Conservation (phyloP, 2,329 filamentous ascomycete genomes). For the Colletotrichum tabaci region DNA sequence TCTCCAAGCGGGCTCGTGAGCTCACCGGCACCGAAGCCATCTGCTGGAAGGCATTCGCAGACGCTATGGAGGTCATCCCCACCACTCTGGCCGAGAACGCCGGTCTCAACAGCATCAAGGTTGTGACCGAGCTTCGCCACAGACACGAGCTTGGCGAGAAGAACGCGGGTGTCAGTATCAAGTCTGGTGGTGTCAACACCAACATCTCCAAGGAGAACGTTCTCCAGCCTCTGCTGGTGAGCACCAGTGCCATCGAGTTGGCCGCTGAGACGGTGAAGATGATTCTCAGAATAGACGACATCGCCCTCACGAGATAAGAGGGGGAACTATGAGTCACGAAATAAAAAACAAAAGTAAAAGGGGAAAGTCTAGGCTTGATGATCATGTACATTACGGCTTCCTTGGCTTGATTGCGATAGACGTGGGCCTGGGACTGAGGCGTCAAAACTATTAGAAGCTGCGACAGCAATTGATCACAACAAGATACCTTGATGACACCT, state of each 20-base stretch:
- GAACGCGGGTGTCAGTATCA: slow-evolving; percentile 98
- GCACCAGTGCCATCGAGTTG: slow-evolving; percentile 96
- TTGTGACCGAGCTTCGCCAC: slow-evolving; percentile 95
- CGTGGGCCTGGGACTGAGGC: slow-evolving; percentile 39
- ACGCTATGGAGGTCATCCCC: slow-evolving; percentile 96
- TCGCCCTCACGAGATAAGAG: slow-evolving; percentile 71
- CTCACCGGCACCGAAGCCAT: slow-evolving; percentile 94
- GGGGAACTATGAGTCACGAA: slow-evolving; percentile 39
- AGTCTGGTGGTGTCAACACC: slow-evolving; percentile 95
- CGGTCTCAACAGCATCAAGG: slow-evolving; percentile 97
- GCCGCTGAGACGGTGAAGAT: slow-evolving; percentile 99
- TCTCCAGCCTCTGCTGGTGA: slow-evolving; percentile 93
- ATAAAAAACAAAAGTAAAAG: slow-evolving; percentile 37
- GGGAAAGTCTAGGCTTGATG: slow-evolving; percentile 39
- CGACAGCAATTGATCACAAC: slow-evolving; percentile 42
- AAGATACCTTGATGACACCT: slow-evolving; percentile 41
- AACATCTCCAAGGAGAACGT: slow-evolving; percentile 99
- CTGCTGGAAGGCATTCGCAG: slow-evolving; percentile 99
- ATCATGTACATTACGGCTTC: slow-evolving; percentile 42
- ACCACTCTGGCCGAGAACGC: slow-evolving; percentile 98
- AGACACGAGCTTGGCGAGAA: slow-evolving; percentile 95
- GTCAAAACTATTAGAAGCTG: slow-evolving; percentile 42
- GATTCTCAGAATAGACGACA: slow-evolving; percentile 79
- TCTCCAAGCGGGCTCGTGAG: slow-evolving; percentile 85
- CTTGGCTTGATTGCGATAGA: slow-evolving; percentile 40